Conservation (phyloP, 2,329 filamentous ascomycete species). For the Epichloe festucae region DNA sequence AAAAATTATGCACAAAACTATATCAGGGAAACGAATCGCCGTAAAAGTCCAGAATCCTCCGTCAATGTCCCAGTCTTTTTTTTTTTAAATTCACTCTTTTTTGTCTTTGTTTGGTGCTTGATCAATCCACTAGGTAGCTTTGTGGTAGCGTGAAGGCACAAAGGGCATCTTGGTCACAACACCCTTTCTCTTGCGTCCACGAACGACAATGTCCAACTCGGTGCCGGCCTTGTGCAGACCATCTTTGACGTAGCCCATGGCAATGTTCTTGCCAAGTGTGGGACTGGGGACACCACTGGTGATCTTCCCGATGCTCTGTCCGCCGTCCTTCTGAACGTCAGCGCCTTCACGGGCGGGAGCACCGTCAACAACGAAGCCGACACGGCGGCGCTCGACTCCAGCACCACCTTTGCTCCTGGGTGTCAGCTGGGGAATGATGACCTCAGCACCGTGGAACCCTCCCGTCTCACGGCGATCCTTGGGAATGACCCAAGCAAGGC, state of each 20-base stretch:
- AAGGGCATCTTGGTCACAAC: slow-evolving; percentile 84
- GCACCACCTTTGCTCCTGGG: slow-evolving; percentile 57
- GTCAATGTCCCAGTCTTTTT: not conserved
- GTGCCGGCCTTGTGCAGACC: slow-evolving; percentile 76
- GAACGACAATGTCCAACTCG: slow-evolving; percentile 62
- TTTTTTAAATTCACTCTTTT: not conserved
- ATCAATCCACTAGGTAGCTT: slow-evolving; percentile 4
- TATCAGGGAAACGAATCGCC: not conserved
- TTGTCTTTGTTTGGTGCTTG: not conserved
- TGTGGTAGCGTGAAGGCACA: slow-evolving; percentile 61
- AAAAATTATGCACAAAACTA: no score
- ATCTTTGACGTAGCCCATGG: slow-evolving; percentile 83
- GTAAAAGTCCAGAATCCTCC: not conserved
- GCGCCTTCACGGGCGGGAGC: slow-evolving; percentile 84
- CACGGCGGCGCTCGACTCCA: slow-evolving; percentile 57
- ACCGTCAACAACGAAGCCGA: slow-evolving; percentile 73
- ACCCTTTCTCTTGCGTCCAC: slow-evolving; percentile 63
- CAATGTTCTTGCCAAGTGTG: slow-evolving; percentile 77
- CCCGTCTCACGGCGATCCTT: slow-evolving; percentile 55
- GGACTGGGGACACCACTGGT: slow-evolving; percentile 89
- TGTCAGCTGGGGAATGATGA: slow-evolving; percentile 65
- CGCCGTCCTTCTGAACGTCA: slow-evolving; percentile 55
- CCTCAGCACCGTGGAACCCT: slow-evolving; percentile 74
- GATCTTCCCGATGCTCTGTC: slow-evolving; percentile 59
- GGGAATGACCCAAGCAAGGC: slow-evolving; percentile 66